These are phyloP conservation scores for Leishmania aethiopica DNA, from an alignment of 208 protist species.

Conservation along the genomic window DNA sequence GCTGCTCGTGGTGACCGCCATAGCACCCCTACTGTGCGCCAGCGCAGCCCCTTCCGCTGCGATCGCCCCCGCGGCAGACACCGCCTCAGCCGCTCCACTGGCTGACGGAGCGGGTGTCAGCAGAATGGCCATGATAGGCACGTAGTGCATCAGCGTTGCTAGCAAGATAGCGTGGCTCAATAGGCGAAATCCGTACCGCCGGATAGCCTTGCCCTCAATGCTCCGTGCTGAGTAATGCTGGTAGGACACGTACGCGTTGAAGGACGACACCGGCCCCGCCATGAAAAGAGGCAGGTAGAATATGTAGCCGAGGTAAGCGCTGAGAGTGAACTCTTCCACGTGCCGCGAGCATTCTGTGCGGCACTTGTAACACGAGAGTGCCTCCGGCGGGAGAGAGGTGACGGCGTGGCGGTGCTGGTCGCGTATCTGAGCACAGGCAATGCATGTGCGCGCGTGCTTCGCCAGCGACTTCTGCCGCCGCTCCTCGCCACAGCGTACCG, in stretches of 20 bases:
- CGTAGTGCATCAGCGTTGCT: conserved; percentile 53
- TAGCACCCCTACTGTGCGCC: neutral
- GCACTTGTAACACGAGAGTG: conserved; percentile 51
- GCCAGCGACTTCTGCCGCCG: conserved; percentile 5
- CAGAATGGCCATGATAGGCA: conserved; percentile 51
- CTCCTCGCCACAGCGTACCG: conserved; percentile 17
- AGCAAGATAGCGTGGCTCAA: conserved; percentile 36
- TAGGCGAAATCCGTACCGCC: conserved; percentile 44
- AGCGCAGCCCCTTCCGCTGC: neutral
- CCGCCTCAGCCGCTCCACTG: neutral
- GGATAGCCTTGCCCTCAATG: conserved; percentile 13
- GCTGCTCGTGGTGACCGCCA: neutral
- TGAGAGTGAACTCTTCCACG: conserved; percentile 59
- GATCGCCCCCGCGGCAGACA: neutral
- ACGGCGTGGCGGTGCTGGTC: conserved; percentile 17
- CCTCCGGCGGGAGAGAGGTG: conserved; percentile 15
- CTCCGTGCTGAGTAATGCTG: conserved; percentile 40
- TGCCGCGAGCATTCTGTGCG: conserved; percentile 44
- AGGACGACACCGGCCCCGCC: conserved; percentile 84
- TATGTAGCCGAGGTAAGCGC: conserved; percentile 76
- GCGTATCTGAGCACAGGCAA: conserved; percentile 48
- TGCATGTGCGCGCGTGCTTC: conserved; percentile 45
- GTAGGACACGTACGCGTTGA: conserved; percentile 89
- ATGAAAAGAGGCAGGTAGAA: conserved; percentile 89
- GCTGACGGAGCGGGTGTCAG: conserved; percentile 13